Conservation (phyloP, 2,329 filamentous ascomycete species). For the Davidsoniella virescens region DNA sequence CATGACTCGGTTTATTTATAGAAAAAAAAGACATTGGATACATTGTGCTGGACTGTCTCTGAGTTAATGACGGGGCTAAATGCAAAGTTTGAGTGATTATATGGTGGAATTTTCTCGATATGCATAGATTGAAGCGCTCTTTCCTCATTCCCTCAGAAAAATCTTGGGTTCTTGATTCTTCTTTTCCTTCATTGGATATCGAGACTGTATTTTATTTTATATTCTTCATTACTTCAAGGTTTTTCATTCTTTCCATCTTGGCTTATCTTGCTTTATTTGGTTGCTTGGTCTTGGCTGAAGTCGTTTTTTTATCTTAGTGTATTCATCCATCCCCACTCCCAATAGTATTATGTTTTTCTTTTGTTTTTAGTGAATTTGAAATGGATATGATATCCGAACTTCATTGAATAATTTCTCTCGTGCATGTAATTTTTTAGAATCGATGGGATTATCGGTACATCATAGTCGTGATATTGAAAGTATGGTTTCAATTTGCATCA, state of each 20-base stretch:
- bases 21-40: too few relatives aligned
- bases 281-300: neutral
- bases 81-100: neutral
- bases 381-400: neutral
- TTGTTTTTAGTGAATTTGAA: neutral
- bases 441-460: too few relatives aligned
- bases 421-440: neutral
- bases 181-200: neutral
- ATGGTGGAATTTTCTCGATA: too few relatives aligned
- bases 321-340: slow-evolving; percentile 1
- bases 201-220: slow-evolving; percentile 2
- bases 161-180: neutral
- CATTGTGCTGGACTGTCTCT: too few relatives aligned
- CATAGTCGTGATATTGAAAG: too few relatives aligned
- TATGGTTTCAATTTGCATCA: too few relatives aligned
- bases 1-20: too few relatives aligned
- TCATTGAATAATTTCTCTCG: neutral
- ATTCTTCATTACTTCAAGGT: neutral
- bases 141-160: neutral
- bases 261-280: neutral
- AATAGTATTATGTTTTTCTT: neutral
- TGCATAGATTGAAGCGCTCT: neutral
- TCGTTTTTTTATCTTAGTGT: neutral
- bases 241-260: slow-evolving; percentile 3
- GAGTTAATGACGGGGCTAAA: neutral